These are phyloP conservation scores for Poa annua DNA, from an alignment of 176 grass and related monocot genomes.

Conservation along the genomic window DNA sequence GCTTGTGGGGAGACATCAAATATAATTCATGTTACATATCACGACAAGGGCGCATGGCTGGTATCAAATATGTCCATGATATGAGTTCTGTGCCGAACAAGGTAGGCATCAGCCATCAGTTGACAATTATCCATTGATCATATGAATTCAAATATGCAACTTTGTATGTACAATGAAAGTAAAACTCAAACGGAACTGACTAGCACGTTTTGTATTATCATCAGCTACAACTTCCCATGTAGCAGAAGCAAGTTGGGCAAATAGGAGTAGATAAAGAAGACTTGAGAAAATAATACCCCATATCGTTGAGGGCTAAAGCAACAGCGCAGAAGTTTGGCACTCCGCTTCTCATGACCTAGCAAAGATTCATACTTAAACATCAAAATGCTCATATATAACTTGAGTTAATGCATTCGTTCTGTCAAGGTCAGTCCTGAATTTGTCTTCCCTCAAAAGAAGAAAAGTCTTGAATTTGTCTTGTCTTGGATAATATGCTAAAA, in stretches of 20 bases:
- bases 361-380: slow-evolving; percentile 44
- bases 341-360: slow-evolving; percentile 91
- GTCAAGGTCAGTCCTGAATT: background rate
- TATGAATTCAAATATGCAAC: background rate
- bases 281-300: slow-evolving; percentile 67
- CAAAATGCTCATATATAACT: slow-evolving; percentile 27
- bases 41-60: background rate
- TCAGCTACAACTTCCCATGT: slow-evolving; percentile 25
- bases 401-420: slow-evolving; percentile 16
- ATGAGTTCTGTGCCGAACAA: slow-evolving; percentile 8
- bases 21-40: slow-evolving; percentile 4
- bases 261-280: slow-evolving; percentile 33
- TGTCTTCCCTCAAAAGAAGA: too few species aligned
- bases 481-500: background rate
- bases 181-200: background rate
- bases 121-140: background rate
- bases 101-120: slow-evolving; percentile 4
- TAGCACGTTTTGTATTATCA: slow-evolving; percentile 6
- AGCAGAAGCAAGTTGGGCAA: background rate
- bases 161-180: slow-evolving; percentile 5
- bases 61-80: slow-evolving; percentile 5
- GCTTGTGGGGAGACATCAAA: background rate
- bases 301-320: slow-evolving; percentile 89
- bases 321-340: slow-evolving; percentile 95
- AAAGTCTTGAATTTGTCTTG: background rate